Percentiles rank a stretch among this genome's conserved stretches.
phyloP scores from a whole-genome alignment of 2,329 filamentous ascomycete genomes.

The Meredithiella fracta region DNA sequence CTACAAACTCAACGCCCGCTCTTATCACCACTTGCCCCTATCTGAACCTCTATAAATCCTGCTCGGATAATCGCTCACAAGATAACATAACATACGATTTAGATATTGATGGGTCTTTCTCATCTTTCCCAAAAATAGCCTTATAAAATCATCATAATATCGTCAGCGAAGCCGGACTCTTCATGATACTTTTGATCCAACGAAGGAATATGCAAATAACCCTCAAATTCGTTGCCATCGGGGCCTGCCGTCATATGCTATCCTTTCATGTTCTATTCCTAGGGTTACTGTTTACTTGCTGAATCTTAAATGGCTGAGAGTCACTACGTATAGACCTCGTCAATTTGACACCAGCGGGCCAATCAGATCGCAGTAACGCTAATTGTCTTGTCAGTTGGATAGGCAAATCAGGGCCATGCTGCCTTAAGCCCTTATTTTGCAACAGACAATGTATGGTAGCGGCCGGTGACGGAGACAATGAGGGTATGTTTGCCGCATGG shows the following conservation, averaged over 20 bases:
- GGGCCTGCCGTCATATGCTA: neutral
- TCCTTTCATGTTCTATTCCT: too few relatives aligned
- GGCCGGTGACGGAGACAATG: too few relatives aligned
- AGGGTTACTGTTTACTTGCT: too few relatives aligned
- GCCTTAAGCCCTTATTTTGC: conserved; percentile 1
- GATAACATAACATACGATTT: neutral
- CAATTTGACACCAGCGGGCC: too few relatives aligned
- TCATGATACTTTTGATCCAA: neutral
- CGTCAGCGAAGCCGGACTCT: too few relatives aligned
- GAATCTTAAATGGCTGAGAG: neutral
- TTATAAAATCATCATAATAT: neutral
- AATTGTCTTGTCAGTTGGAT: neutral
- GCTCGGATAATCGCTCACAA: neutral
- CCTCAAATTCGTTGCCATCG: neutral
- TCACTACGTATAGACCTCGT: neutral
- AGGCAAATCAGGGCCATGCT: neutral
- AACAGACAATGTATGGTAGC: neutral
- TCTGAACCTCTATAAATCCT: neutral
- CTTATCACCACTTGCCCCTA: too few relatives aligned
- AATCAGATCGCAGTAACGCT: too few relatives aligned
- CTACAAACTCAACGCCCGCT: too few relatives aligned
- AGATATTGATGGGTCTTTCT: neutral
- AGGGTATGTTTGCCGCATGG: too few relatives aligned
- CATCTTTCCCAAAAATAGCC: neutral
- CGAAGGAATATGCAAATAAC: neutral